phyloP scores from a whole-genome alignment of 371 early-diverging fungal species.

The Mucor lusitanicus region DNA sequence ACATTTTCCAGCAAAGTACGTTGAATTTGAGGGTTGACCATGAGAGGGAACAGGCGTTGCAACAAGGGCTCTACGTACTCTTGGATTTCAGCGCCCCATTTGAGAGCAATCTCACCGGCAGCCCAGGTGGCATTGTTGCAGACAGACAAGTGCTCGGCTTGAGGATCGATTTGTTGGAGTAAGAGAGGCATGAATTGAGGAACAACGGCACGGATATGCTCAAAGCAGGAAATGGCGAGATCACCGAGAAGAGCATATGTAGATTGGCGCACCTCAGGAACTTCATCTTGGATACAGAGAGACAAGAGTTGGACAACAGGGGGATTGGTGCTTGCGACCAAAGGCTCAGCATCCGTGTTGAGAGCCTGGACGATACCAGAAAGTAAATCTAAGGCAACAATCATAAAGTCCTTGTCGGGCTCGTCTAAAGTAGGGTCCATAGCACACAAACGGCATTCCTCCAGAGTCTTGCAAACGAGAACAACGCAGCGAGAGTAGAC shows the following conservation, averaged over 20 bases:
- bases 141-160: constrained; percentile 66
- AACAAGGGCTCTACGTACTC: constrained; percentile 78
- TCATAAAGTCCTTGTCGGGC: constrained; percentile 92
- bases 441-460: constrained; percentile 61
- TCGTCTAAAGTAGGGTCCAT: constrained; percentile 67
- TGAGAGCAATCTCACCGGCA: constrained; percentile 89
- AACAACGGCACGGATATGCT: constrained; percentile 72
- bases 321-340: constrained; percentile 74
- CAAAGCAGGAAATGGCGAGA: constrained; percentile 80
- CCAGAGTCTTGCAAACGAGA: constrained; percentile 76
- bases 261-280: constrained; percentile 89
- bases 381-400: constrained; percentile 93
- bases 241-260: constrained; percentile 94
- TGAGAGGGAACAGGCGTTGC: constrained; percentile 78
- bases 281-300: constrained; percentile 73
- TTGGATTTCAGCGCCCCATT: constrained; percentile 66
- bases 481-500: constrained; percentile 87
- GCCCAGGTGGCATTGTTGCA: constrained; percentile 96
- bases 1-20: constrained; percentile 88
- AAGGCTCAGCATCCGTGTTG: constrained; percentile 68
- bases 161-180: constrained; percentile 71
- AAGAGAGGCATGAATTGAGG: constrained; percentile 75
- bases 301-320: constrained; percentile 76
- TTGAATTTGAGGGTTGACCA: constrained; percentile 66
- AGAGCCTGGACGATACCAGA: constrained; percentile 92